Conservation (phyloP, 352 stramenopile genomes). For the Pythium coloratum region DNA sequence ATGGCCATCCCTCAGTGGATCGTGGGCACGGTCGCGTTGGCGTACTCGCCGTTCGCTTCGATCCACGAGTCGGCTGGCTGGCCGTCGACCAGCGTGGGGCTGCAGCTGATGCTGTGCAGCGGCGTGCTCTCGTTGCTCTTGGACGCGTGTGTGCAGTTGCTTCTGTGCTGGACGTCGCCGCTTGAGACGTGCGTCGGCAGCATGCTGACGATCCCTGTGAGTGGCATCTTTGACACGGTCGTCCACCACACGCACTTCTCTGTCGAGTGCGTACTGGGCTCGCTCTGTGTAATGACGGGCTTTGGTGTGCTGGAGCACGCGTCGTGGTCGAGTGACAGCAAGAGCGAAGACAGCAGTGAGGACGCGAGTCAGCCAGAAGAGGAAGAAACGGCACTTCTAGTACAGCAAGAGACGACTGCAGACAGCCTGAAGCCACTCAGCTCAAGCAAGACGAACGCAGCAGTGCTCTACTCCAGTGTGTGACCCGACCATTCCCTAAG, state of each 20-base stretch:
- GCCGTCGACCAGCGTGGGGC: slow-evolving; percentile 27
- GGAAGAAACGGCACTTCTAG: neutral
- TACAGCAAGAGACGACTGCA: neutral
- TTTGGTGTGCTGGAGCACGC: slow-evolving; percentile 26
- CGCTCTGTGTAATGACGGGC: slow-evolving; percentile 43
- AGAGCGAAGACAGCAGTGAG: neutral
- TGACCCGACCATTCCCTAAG: neutral
- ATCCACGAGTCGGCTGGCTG: slow-evolving; percentile 44
- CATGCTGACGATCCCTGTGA: slow-evolving; percentile 53
- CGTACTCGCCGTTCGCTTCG: slow-evolving; percentile 32
- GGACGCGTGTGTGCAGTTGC: slow-evolving; percentile 39
- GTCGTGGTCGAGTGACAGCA: neutral
- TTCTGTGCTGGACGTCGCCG: slow-evolving; percentile 47
- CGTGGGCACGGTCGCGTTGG: slow-evolving; percentile 36
- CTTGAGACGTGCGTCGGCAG: slow-evolving; percentile 48
- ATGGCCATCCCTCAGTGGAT: slow-evolving; percentile 46
- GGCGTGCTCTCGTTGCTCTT: slow-evolving; percentile 30
- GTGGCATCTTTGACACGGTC: slow-evolving; percentile 41
- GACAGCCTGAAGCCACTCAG: neutral
- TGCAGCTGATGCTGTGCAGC: slow-evolving; percentile 35
- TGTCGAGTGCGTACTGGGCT: slow-evolving; percentile 41
- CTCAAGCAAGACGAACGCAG: neutral
- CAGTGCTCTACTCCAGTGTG: neutral
- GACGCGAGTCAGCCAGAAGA: slow-evolving; percentile 1
- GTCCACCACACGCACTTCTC: slow-evolving; percentile 47